Percentiles rank a stretch among this genome's conserved stretches.
Evolutionary conservation across 176 grass and related monocot genomes (phyloP).

Genomic region (Pharus latifolius): DNA sequence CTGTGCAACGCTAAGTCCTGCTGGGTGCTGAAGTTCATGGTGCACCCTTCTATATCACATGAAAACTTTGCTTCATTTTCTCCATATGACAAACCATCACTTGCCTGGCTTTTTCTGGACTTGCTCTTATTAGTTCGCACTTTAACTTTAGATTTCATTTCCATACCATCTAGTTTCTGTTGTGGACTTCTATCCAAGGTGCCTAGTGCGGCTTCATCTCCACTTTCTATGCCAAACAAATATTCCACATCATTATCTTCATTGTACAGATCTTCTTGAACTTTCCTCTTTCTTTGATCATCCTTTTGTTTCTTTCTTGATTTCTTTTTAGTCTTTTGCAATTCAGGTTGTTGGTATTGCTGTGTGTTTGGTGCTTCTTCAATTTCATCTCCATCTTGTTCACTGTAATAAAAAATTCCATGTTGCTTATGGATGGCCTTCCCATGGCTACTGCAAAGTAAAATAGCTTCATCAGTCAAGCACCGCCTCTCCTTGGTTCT

Average conservation of each 20-base stretch:
- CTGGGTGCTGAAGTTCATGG: conserved; percentile 80
- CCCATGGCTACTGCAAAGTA: not conserved
- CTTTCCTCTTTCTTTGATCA: conserved; percentile 16
- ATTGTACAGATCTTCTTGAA: conserved; percentile 1
- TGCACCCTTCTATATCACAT: conserved; percentile 82
- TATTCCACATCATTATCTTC: conserved; percentile 12
- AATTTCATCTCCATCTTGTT: conserved; percentile 17
- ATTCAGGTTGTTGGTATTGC: conserved; percentile 22
- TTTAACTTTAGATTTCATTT: conserved; percentile 39
- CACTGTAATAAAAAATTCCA: conserved; percentile 6
- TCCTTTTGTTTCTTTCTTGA: conserved; percentile 19
- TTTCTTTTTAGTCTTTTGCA: conserved; percentile 11
- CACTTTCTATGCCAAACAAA: conserved; percentile 20
- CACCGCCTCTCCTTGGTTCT: conserved; percentile 17
- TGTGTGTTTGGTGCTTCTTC: not conserved
- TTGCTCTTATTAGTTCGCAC: conserved; percentile 37
- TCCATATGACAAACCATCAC: conserved; percentile 13
- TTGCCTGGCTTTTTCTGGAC: conserved; percentile 23
- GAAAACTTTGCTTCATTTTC: conserved; percentile 40
- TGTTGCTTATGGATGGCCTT: conserved; percentile 4
- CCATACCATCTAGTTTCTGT: conserved; percentile 15
- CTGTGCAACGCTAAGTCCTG: conserved; percentile 80
- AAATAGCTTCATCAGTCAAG: conserved; percentile 10
- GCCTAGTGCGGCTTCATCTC: conserved; percentile 19
- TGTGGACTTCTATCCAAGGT: conserved; percentile 18